A percentile compares a stretch with the other conserved stretches of the same genome.
phyloP scores from a whole-genome alignment of 2,329 filamentous ascomycete genomes.

The Alternaria infectoria region DNA sequence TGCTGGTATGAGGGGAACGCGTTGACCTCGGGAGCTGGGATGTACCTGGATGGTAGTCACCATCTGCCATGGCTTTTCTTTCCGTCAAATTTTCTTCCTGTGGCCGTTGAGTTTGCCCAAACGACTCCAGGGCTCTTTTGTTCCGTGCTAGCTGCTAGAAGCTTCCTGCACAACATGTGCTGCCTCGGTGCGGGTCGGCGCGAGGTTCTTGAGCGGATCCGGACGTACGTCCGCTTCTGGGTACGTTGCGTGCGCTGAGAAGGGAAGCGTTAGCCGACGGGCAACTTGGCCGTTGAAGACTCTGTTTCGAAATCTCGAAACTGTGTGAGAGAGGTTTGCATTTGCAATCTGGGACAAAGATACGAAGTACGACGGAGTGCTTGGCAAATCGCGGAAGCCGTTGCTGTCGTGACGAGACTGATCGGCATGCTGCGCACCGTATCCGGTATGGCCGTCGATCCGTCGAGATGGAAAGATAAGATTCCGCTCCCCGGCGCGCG shows the following conservation, averaged over 20 bases:
- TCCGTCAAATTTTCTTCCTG: background rate
- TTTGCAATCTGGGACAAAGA: background rate
- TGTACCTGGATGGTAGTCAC: background rate
- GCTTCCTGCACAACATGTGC: constrained; percentile 5
- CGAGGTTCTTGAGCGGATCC: background rate
- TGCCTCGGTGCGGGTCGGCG: constrained; percentile 2
- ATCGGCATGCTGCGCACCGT: background rate
- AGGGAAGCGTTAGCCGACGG: background rate
- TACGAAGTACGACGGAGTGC: background rate
- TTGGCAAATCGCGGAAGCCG: constrained; percentile 2
- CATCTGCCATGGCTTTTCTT: background rate
- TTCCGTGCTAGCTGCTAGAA: constrained; percentile 3
- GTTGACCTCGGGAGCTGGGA: background rate
- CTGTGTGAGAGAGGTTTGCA: background rate
- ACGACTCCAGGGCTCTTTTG: background rate
- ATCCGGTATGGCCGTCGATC: constrained; percentile 2
- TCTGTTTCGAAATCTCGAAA: background rate
- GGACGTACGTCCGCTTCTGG: background rate
- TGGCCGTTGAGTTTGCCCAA: background rate
- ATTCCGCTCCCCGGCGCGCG: background rate
- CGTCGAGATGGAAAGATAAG: background rate
- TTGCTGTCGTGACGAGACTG: background rate
- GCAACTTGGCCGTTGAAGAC: background rate
- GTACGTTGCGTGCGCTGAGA: background rate
- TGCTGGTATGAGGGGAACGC: background rate